These are phyloP conservation scores for Phoenix roebelenii DNA, from an alignment of 176 grass and related monocot species.

Conservation along the genomic window DNA sequence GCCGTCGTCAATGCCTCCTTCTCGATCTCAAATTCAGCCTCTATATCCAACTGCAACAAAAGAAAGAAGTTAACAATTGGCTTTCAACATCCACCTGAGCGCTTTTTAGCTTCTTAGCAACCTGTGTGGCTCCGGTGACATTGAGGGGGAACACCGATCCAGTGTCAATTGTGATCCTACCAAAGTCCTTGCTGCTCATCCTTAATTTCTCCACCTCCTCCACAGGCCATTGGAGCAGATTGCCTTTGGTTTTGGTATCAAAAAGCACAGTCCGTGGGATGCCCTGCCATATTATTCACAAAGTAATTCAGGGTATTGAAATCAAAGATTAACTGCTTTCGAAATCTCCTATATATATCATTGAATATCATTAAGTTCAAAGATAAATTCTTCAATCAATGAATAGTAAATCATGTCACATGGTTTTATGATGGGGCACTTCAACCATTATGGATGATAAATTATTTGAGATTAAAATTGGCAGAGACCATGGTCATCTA, in stretches of 20 bases:
- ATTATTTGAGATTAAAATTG: no score
- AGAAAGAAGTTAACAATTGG: neutral
- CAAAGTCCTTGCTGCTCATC: conserved; percentile 34
- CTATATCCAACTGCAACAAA: conserved; percentile 54
- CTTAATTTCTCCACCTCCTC: conserved; percentile 62
- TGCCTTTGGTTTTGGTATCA: conserved; percentile 55
- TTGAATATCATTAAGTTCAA: no score
- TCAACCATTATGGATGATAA: no score
- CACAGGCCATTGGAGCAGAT: conserved; percentile 90
- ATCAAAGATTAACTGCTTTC: no score
- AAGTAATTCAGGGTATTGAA: no score
- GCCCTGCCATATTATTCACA: conserved; percentile 20
- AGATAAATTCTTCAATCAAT: no score
- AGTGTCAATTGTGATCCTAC: conserved; percentile 42
- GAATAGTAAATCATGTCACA: no score
- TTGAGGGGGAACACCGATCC: conserved; percentile 47
- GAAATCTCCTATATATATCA: no score
- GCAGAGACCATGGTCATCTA: no score
- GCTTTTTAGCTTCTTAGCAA: neutral
- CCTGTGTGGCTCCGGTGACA: conserved; percentile 41
- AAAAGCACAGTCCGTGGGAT: conserved; percentile 70
- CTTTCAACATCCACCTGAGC: no score
- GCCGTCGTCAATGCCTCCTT: conserved; percentile 5
- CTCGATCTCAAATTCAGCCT: conserved; percentile 55
- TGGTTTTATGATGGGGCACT: no score